These are phyloP conservation scores for Colletotrichum musae DNA, from an alignment of 2,329 filamentous ascomycete genomes.

Conservation along the genomic window DNA sequence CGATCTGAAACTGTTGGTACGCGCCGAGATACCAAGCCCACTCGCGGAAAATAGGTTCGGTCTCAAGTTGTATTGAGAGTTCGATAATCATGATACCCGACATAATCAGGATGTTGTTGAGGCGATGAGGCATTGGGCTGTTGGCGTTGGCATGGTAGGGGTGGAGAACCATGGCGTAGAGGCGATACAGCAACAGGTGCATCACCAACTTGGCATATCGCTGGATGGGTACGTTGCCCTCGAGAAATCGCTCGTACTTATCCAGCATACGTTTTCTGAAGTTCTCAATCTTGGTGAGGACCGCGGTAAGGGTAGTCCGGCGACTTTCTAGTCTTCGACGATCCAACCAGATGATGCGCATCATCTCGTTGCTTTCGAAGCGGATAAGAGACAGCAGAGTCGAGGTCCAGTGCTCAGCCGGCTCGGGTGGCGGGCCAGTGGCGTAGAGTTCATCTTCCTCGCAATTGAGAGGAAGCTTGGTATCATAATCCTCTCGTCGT, in stretches of 20 bases:
- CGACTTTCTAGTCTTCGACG: conserved; percentile 74
- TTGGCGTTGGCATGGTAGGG: conserved; percentile 70
- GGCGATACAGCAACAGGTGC: conserved; percentile 72
- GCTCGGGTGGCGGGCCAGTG: conserved; percentile 56
- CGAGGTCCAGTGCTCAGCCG: conserved; percentile 74
- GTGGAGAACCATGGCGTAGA: conserved; percentile 78
- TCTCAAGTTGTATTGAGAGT: conserved; percentile 63
- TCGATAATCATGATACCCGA: conserved; percentile 68
- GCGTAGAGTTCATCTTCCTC: conserved; percentile 74
- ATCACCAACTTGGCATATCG: conserved; percentile 75
- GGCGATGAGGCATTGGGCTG: conserved; percentile 69
- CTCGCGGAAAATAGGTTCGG: conserved; percentile 59
- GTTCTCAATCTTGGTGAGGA: conserved; percentile 78
- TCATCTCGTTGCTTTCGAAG: conserved; percentile 82
- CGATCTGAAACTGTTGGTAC: conserved; percentile 80
- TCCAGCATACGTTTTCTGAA: conserved; percentile 76
- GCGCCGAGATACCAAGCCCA: conserved; percentile 83
- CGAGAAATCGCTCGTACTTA: conserved; percentile 75
- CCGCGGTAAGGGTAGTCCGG: conserved; percentile 72
- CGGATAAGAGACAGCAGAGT: conserved; percentile 78
- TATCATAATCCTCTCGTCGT: conserved; percentile 82
- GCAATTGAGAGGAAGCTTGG: conserved; percentile 79
- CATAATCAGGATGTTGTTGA: conserved; percentile 75
- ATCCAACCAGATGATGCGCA: conserved; percentile 79
- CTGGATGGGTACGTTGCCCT: conserved; percentile 72